These are phyloP conservation scores for Elaeis oleifera DNA, from an alignment of 202 grass and related monocot genomes.

Conservation along the genomic window DNA sequence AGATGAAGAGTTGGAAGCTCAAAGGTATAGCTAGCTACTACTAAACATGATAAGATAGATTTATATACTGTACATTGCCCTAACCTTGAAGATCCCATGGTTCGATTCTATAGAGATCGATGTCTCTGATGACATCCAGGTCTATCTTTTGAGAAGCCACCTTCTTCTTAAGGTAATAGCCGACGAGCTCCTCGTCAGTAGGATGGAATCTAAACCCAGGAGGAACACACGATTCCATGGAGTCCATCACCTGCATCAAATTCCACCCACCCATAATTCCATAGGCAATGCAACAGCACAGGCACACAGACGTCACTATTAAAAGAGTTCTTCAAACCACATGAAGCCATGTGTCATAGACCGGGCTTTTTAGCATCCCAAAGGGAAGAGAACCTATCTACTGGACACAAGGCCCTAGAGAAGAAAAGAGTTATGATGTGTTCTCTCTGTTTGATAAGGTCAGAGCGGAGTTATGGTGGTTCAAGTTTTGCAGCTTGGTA, in stretches of 20 bases:
- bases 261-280: not conserved
- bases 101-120: conserved; percentile 50
- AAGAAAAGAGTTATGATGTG: conserved; percentile 10
- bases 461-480: conserved; percentile 1
- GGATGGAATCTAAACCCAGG: conserved; percentile 53
- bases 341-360: not conserved
- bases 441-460: conserved; percentile 17
- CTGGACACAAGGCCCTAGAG: too few relatives aligned
- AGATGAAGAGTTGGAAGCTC: too few relatives aligned
- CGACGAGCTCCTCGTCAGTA: conserved; percentile 47
- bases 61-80: not conserved
- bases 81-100: conserved; percentile 52
- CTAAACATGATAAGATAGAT: too few relatives aligned
- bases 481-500: not conserved
- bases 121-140: conserved; percentile 51
- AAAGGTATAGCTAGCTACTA: too few relatives aligned
- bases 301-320: not conserved
- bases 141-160: conserved; percentile 53
- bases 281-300: too few relatives aligned
- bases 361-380: too few relatives aligned
- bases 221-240: conserved; percentile 47
- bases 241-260: conserved; percentile 28
- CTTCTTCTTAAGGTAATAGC: conserved; percentile 55
- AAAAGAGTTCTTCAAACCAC: not conserved
- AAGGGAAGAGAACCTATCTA: too few relatives aligned